These are phyloP conservation scores for Penicillium sp. DNA, from an alignment of 2,329 filamentous ascomycete genomes.

Conservation along the genomic window DNA sequence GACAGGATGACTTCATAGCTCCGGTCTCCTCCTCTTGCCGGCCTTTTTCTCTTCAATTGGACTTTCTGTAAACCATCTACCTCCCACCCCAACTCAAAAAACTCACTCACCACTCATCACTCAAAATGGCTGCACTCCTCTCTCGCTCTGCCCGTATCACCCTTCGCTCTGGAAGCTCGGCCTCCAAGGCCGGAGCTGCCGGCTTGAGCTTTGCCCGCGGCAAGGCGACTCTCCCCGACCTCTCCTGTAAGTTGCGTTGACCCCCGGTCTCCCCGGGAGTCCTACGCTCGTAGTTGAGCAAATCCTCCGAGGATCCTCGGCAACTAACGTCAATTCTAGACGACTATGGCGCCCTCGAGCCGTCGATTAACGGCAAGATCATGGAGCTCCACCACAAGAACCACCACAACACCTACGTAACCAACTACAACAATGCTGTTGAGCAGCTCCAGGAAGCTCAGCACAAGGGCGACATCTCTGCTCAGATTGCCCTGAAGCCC, in stretches of 20 bases:
- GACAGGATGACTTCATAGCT: constrained; percentile 32
- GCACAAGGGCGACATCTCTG: constrained; percentile 56
- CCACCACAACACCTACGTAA: constrained; percentile 94
- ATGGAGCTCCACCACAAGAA: constrained; percentile 96
- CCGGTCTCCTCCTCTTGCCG: constrained; percentile 13
- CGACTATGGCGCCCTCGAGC: constrained; percentile 94
- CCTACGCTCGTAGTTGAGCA: background rate
- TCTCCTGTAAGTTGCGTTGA: constrained; percentile 65
- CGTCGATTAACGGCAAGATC: constrained; percentile 81
- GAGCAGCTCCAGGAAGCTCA: constrained; percentile 69
- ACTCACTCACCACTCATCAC: background rate
- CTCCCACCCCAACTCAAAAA: constrained; percentile 1
- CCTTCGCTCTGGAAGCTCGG: constrained; percentile 65
- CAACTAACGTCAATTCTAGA: constrained; percentile 57
- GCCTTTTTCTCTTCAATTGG: constrained; percentile 15
- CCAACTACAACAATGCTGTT: constrained; percentile 78
- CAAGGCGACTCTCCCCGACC: constrained; percentile 92
- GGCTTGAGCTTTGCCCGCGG: constrained; percentile 77
- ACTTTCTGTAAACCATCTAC: constrained; percentile 3
- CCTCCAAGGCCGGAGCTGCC: constrained; percentile 64
- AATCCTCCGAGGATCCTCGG: background rate
- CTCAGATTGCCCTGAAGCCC: constrained; percentile 63
- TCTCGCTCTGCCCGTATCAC: constrained; percentile 73
- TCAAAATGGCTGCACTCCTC: constrained; percentile 75
- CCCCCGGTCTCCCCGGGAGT: background rate